phyloP scores from a whole-genome alignment of 2,329 filamentous ascomycete genomes.

The Pseudogymnoascus sp. region DNA sequence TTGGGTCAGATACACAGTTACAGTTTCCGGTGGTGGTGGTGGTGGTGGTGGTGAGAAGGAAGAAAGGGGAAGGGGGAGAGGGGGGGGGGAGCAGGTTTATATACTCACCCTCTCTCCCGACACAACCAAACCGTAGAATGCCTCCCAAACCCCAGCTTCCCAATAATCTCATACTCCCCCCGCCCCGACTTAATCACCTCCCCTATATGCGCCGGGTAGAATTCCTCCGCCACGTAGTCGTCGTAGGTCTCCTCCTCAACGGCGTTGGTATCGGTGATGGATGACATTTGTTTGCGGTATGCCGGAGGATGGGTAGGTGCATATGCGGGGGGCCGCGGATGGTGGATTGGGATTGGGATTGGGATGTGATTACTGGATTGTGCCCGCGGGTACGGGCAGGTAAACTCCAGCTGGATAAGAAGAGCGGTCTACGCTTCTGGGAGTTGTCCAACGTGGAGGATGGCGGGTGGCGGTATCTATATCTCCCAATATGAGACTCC shows the following conservation, averaged over 20 bases:
- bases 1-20: too few species aligned
- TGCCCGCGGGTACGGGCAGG: not conserved
- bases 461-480: not conserved
- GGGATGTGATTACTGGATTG: not conserved
- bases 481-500: not conserved
- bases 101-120: constrained; percentile 23
- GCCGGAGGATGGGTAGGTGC: not conserved
- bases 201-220: not conserved
- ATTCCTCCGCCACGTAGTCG: not conserved
- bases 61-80: constrained; percentile 2
- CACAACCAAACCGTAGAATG: constrained; percentile 37
- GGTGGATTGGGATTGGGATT: too few species aligned
- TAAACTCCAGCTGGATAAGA: too few species aligned
- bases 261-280: not conserved
- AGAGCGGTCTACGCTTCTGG: not conserved
- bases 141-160: constrained; percentile 36
- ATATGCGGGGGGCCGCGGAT: not conserved
- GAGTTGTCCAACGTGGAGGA: not conserved
- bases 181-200: not conserved
- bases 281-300: not conserved
- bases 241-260: not conserved
- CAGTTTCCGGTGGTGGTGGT: too few species aligned
- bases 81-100: not conserved
- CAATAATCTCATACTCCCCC: constrained; percentile 17
- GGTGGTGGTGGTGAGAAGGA: constrained; percentile 14